Base-by-base conservation (phyloP, 2,329 filamentous ascomycete genomes). In the Calcarisporium arbuscula region DNA sequence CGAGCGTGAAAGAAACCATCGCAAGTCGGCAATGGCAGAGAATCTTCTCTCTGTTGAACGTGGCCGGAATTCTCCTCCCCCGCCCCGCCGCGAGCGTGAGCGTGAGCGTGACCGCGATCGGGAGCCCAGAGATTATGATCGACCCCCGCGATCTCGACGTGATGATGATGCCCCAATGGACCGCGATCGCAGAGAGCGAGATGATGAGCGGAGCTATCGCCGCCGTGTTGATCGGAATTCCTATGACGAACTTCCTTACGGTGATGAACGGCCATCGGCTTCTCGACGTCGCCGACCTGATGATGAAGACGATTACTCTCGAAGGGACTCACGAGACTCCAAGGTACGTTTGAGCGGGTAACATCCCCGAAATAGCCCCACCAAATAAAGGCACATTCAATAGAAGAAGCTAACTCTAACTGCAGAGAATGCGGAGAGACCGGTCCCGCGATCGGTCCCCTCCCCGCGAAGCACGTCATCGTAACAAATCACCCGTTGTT, bases 1-100 rank as follows among this genome's bases (percentile, higher is more conserved):
- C 38, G 89, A 95, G 55, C 82, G 94, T 30, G 94, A 96, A 64
- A 83, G 89, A 46, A 89, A 94, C 50, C 94, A 95, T 62, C 81
- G 86, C 58, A 94, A 92, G 64, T 70, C 77, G 28, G 79, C 74
- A 54, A 78, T 78, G 63, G 84, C 82, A 45, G 77, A 80, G 49
- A 75, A 67, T 45, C 60, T 78, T 15, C 56, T 80, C 35, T 70
- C 71, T 34, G 55, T 51, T 28, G 73, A 77, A 42, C 70, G 69
- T 42, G 66, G 64, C 44, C 57, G 67, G 42, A 37, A 64, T 36
- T 57, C 68, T 45, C 51, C 64, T 46, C 51, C 64, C 47, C 48
- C 65, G 52, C 49, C 58, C 49, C 45, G 60, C 21, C 64, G 64
- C 12, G 61, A 64, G 5, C 54, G 63, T 2, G 63, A 66, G 5